Conservation (phyloP, 2,329 filamentous ascomycete genomes). For the Laburnicola sp. region DNA sequence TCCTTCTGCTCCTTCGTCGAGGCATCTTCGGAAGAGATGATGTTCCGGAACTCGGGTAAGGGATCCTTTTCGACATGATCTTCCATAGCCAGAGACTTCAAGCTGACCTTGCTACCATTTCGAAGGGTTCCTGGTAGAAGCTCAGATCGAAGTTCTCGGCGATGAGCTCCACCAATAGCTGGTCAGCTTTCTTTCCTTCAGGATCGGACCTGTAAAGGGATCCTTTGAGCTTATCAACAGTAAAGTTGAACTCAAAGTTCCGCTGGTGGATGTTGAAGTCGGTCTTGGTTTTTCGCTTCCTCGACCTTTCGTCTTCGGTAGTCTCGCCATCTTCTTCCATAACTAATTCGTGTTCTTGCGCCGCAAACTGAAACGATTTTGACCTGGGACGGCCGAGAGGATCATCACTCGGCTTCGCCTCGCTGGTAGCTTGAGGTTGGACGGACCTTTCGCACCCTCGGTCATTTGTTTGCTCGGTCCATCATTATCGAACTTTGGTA, state of each 20-base stretch:
- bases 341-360: constrained; percentile 74
- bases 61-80: constrained; percentile 91
- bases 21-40: constrained; percentile 86
- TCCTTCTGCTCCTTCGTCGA: constrained; percentile 72
- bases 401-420: constrained; percentile 35
- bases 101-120: constrained; percentile 89
- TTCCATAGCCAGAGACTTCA: constrained; percentile 85
- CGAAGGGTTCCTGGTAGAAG: constrained; percentile 84
- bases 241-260: constrained; percentile 95
- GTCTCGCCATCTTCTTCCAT: constrained; percentile 72
- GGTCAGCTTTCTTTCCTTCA: constrained; percentile 73
- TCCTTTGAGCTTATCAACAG: constrained; percentile 89
- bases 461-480: constrained; percentile 41
- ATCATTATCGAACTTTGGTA: constrained; percentile 74
- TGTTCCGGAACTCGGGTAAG: constrained; percentile 89
- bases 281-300: constrained; percentile 53
- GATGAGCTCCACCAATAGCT: constrained; percentile 85
- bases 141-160: constrained; percentile 86
- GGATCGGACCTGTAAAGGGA: constrained; percentile 88
- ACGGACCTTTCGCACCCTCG: constrained; percentile 39
- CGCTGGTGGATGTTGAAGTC: constrained; percentile 74
- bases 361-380: constrained; percentile 73
- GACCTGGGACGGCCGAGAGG: constrained; percentile 60
- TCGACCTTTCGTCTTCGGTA: constrained; percentile 66
- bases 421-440: constrained; percentile 42